Evolutionary conservation across 768 basidiomycete genomes (phyloP), one percentile per base, ranked within the genome.

Genomic region (Mrakia hoshinonis): DNA sequence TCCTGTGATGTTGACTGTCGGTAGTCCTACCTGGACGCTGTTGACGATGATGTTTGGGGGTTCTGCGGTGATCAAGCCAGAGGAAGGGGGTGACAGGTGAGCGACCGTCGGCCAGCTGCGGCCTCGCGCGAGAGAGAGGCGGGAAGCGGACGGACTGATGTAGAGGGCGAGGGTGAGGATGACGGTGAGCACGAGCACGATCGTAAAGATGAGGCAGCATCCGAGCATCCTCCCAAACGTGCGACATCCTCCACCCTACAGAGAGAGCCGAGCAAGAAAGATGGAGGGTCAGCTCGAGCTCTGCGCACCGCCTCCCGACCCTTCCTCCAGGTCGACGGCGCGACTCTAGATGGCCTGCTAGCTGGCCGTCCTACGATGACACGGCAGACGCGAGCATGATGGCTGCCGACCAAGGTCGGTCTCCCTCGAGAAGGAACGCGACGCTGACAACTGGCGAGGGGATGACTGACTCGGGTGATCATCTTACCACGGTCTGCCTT

Each of bases 401-500:
- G n/a, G n/a, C n/a, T n/a, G n/a, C n/a, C n/a, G n/a, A n/a, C n/a
- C n/a, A n/a, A n/a, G n/a, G n/a, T n/a, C n/a, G n/a, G n/a, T n/a
- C n/a, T n/a, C n/a, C n/a, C n/a, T n/a, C n/a, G n/a, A n/a, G n/a
- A n/a, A n/a, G n/a, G n/a, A n/a, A n/a, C n/a, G 60, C 34, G 31
- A 11, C 39, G 36, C 15, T 60, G 58, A 18, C 26, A 36, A 38
- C 47, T 36, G 3, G 60, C 2, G 9, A 52, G 5, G 34, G 3
- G 38, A 13, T 18, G 34, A 65, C 69, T 15, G 18, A 70, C 69
- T 36, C 62, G 34, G 36, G 60, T 64, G 24, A 70, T 31, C 18
- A 70, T 31, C 62, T 70, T 70, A 34, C 69, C 69, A 24, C 69
- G 12, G 39, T 70, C 69, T 36, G 51, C 15, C 54, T 70, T 70